Base-by-base conservation (phyloP, 768 basidiomycete species). In the Hydnum rufescens region DNA sequence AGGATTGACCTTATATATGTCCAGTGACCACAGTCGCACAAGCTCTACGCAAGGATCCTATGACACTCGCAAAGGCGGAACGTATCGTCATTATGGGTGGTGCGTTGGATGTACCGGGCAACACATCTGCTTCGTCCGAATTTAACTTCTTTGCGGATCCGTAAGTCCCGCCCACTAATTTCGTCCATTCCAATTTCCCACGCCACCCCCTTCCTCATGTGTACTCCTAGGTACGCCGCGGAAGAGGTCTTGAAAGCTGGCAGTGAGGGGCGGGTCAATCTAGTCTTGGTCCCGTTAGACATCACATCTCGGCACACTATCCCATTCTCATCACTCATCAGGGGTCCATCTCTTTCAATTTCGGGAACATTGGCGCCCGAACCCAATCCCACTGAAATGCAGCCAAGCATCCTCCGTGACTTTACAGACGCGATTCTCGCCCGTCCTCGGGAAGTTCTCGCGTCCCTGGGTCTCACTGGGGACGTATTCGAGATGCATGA, bases 21-120 rank as follows among this genome's bases (percentile, higher is more conserved):
- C 23, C 34, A 59, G 58, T 71, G 57, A 70, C 69, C 47, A 68
- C 68, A 54, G 57, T 71, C 32, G 69, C 70, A 1, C 60, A 62
- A 39, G 65, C 67, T 0, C 48, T 64, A 25, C 56, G 59, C 1
- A 48, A 54, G 5, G 59, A 64, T 51, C 65, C 66, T 1, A 47
- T 55, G 26, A 62, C 62, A 3, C 65, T 69, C 23, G 39, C 50
- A 34, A 58, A 13, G 23, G 55, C 32, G 47, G 57, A 53, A 4
- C 53, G 60, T 22, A 60, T 71, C 34, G 58, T 69, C 16, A 65
- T 63, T 60, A 71, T 71, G 70, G 70, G 69, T 4, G 69, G 67
- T 4, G 64, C 67, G 0, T 54, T 71, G 25, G 68, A 70, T 32
- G 63, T 63, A 18, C 68, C 69, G 0, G 70, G 70, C 2, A 71